phyloP scores from a whole-genome alignment of 2,329 filamentous ascomycete genomes.

The Dichotomopilus funicola region DNA sequence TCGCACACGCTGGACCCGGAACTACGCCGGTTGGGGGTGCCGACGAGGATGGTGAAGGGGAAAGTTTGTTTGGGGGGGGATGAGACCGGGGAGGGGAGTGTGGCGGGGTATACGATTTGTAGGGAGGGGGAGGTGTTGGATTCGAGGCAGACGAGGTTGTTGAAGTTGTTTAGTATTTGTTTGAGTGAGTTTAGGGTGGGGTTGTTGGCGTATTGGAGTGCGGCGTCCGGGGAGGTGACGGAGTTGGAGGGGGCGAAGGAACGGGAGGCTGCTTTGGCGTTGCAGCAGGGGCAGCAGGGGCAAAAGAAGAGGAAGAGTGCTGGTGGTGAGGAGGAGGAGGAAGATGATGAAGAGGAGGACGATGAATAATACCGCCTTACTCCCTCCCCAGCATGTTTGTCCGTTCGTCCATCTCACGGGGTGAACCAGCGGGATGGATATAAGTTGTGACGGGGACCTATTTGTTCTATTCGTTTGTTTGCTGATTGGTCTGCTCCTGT shows the following conservation, averaged over 20 bases:
- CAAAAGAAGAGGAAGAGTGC: conserved; percentile 3
- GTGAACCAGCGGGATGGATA: not conserved
- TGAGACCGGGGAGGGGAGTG: conserved; percentile 44
- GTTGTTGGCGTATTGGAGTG: conserved; percentile 66
- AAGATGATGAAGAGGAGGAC: conserved; percentile 12
- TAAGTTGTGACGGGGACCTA: not conserved
- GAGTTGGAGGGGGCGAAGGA: conserved; percentile 37
- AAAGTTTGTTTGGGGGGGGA: conserved; percentile 66
- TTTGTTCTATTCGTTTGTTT: conserved; percentile 1
- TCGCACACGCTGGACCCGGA: conserved; percentile 87
- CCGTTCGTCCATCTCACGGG: not conserved
- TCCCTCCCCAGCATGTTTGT: no score
- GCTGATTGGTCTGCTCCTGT: no score
- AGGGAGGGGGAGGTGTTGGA: conserved; percentile 79
- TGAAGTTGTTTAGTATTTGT: conserved; percentile 90
- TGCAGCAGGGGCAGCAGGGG: conserved; percentile 20
- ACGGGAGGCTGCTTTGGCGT: conserved; percentile 5
- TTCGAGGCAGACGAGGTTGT: conserved; percentile 81
- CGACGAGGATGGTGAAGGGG: conserved; percentile 81
- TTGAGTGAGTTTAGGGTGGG: conserved; percentile 85
- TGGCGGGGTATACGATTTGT: conserved; percentile 67
- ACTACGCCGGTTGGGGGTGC: conserved; percentile 81
- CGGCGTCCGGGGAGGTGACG: conserved; percentile 52
- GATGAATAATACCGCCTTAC: not conserved
- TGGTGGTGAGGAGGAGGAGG: conserved; percentile 4